Conservation (phyloP, 2,329 filamentous ascomycete genomes). For the Sodiomyces alkalinus region DNA sequence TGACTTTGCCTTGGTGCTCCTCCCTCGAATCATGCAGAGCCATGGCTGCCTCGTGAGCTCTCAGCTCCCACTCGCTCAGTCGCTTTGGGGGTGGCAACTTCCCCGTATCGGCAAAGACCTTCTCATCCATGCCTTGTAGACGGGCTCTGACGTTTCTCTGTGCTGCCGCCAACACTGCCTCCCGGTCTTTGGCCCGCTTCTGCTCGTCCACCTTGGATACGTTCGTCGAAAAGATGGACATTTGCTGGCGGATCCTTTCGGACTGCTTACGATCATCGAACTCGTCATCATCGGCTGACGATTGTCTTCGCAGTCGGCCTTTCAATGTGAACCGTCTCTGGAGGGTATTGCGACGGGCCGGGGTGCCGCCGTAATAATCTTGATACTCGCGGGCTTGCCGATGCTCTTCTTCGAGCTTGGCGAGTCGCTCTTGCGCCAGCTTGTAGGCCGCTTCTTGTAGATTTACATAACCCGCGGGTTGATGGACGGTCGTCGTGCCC, state of each 20-base stretch:
- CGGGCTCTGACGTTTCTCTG: slow-evolving; percentile 73
- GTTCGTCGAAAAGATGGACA: slow-evolving; percentile 59
- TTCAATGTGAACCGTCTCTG: slow-evolving; percentile 29
- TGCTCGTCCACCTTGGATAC: slow-evolving; percentile 54
- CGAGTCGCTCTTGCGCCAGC: slow-evolving; percentile 67
- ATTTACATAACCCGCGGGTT: slow-evolving; percentile 41
- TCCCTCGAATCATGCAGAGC: slow-evolving; percentile 36
- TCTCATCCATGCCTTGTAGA: slow-evolving; percentile 69
- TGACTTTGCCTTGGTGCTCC: slow-evolving; percentile 34
- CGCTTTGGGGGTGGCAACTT: slow-evolving; percentile 48
- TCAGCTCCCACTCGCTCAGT: slow-evolving; percentile 63
- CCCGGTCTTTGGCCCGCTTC: slow-evolving; percentile 62
- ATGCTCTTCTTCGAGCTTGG: slow-evolving; percentile 63
- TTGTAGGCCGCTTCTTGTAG: slow-evolving; percentile 80
- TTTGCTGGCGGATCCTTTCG: slow-evolving; percentile 59
- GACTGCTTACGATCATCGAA: slow-evolving; percentile 54
- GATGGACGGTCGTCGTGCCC: slow-evolving; percentile 17
- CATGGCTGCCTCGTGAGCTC: slow-evolving; percentile 55
- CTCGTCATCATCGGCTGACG: slow-evolving; percentile 51
- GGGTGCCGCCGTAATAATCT: slow-evolving; percentile 55
- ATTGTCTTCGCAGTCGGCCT: slow-evolving; percentile 43
- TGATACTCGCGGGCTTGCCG: slow-evolving; percentile 48
- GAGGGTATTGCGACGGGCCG: slow-evolving; percentile 15
- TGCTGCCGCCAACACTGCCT: slow-evolving; percentile 60
- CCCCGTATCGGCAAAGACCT: slow-evolving; percentile 62